Conservation (phyloP, 1,284 basidiomycete genomes). For the Limonomyces culmigenus region DNA sequence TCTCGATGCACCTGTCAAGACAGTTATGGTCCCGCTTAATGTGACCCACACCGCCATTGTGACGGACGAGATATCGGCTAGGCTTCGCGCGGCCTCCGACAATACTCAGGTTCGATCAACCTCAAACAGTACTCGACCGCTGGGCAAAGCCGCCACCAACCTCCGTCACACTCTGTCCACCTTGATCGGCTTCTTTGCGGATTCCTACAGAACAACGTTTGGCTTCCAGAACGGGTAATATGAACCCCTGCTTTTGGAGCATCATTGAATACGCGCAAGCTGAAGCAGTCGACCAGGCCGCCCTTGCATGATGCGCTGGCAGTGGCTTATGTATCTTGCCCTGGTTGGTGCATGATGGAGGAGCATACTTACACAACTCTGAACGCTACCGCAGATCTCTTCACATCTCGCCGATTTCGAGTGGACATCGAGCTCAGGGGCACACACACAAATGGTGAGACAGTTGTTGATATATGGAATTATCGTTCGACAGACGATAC, state of each 20-base stretch:
- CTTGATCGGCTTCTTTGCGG: conserved; percentile 53
- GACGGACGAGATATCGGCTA: conserved; percentile 20
- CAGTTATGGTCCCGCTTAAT: conserved; percentile 66
- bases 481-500: conserved; percentile 34
- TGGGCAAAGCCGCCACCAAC: conserved; percentile 25
- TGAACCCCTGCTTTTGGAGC: background rate
- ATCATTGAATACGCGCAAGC: too few relatives aligned
- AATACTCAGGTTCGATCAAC: conserved; percentile 5
- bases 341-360: too few relatives aligned
- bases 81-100: too few relatives aligned
- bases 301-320: conserved; percentile 74
- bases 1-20: conserved; percentile 31
- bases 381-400: conserved; percentile 47
- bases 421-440: conserved; percentile 65
- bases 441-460: conserved; percentile 49
- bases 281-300: too few relatives aligned
- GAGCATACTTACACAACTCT: too few relatives aligned
- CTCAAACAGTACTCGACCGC: conserved; percentile 5
- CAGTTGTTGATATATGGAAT: conserved; percentile 58
- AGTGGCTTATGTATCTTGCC: conserved; percentile 57
- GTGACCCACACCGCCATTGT: conserved; percentile 73
- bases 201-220: conserved; percentile 50
- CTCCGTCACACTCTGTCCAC: conserved; percentile 62
- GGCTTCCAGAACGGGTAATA: conserved; percentile 31
- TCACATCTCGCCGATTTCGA: conserved; percentile 34